phyloP scores from a whole-genome alignment of 208 protist species.

The Sergeia podlipaevii region DNA sequence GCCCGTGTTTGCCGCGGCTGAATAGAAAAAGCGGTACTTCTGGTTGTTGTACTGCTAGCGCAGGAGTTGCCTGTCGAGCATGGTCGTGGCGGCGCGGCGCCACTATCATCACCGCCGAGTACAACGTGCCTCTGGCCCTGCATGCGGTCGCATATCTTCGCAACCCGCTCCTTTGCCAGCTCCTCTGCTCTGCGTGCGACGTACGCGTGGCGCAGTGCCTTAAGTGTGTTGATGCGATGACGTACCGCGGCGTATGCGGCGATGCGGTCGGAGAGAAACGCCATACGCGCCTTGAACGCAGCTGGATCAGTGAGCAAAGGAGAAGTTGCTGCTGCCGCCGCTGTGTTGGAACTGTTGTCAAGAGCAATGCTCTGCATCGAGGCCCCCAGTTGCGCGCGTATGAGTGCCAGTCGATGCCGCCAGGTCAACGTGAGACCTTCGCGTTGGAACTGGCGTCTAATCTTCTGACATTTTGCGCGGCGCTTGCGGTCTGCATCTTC shows the following conservation, averaged over 20 bases:
- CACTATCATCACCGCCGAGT: neutral
- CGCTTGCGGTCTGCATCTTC: slow-evolving; percentile 8
- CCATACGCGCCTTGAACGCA: slow-evolving; percentile 39
- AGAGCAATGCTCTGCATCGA: slow-evolving; percentile 16
- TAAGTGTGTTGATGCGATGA: slow-evolving; percentile 36
- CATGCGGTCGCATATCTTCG: slow-evolving; percentile 17
- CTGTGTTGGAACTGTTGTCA: too few species aligned
- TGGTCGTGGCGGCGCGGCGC: neutral
- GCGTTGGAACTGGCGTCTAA: slow-evolving; percentile 19
- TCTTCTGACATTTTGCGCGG: slow-evolving; percentile 9
- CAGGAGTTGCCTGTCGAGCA: neutral
- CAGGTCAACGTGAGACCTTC: slow-evolving; percentile 41
- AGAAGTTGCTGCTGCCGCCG: slow-evolving; percentile 37
- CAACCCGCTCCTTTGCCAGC: slow-evolving; percentile 15
- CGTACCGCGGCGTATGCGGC: slow-evolving; percentile 47
- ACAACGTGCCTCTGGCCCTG: neutral
- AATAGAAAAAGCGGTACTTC: too few species aligned
- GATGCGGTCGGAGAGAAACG: slow-evolving; percentile 58
- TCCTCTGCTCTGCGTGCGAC: slow-evolving; percentile 16
- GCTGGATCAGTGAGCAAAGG: slow-evolving; percentile 49
- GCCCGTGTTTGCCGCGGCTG: too few species aligned
- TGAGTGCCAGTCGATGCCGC: slow-evolving; percentile 28
- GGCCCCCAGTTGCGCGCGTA: slow-evolving; percentile 27
- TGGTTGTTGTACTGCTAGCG: too few species aligned
- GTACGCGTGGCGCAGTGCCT: slow-evolving; percentile 23